Conservation (phyloP, 129 eudicot species). For the Heracleum sosnowskyi region DNA sequence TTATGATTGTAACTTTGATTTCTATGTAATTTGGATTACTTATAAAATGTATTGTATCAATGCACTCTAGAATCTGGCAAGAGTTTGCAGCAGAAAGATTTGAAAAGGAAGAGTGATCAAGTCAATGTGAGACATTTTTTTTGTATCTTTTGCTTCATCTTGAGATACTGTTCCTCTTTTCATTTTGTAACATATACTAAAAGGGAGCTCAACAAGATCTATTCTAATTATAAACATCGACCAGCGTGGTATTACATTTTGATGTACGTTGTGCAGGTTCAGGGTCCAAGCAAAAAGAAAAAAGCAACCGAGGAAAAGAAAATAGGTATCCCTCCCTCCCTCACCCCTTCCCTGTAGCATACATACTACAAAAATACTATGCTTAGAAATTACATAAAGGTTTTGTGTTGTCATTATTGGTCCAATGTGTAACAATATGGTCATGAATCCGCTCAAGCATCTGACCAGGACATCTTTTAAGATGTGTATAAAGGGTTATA, state of each 20-base stretch:
- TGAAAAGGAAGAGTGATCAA: constrained; percentile 25
- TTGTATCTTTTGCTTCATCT: not conserved
- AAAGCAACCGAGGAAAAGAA: constrained; percentile 31
- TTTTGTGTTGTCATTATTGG: not conserved
- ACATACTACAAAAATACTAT: not conserved
- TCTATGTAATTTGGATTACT: constrained; percentile 7
- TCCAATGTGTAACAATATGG: not conserved
- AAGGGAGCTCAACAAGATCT: not conserved
- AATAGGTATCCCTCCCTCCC: constrained; percentile 27
- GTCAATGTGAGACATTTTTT: constrained; percentile 24
- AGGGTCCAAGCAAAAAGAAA: constrained; percentile 24
- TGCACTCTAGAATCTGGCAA: constrained; percentile 28
- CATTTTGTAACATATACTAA: not conserved
- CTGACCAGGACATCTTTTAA: not conserved
- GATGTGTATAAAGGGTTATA: not conserved
- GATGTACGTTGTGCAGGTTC: constrained; percentile 29
- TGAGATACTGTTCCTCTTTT: not conserved
- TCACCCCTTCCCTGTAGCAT: not conserved
- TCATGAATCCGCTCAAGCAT: not conserved
- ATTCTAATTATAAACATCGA: not conserved
- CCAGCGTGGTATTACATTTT: constrained; percentile 2
- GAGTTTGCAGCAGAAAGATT: constrained; percentile 18
- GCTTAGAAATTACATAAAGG: not conserved
- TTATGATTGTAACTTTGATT: constrained; percentile 6
- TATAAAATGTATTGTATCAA: constrained; percentile 3